These are phyloP conservation scores for Eucalyptus curtisii DNA, from an alignment of 345 rosid species.

Conservation along the genomic window DNA sequence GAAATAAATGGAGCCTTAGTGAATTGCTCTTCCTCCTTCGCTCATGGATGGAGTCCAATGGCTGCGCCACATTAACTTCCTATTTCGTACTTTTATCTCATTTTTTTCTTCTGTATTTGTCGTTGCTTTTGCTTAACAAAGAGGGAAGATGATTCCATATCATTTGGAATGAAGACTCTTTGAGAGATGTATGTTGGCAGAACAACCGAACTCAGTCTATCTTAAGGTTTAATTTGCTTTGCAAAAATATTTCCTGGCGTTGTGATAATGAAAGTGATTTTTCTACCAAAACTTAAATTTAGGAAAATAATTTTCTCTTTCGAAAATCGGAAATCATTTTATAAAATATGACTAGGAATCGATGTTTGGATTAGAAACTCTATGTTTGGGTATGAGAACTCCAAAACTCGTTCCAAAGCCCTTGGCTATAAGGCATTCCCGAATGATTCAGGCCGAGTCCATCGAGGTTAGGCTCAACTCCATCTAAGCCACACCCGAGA, in stretches of 20 bases:
- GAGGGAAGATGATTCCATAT: background rate
- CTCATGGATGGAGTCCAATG: background rate
- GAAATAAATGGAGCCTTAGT: background rate
- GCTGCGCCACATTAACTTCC: background rate
- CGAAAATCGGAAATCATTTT: too few species aligned
- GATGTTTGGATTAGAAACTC: rapidly evolving
- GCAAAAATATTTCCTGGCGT: background rate
- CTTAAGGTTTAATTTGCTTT: background rate
- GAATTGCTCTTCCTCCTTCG: background rate
- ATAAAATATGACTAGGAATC: too few species aligned
- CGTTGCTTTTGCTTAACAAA: background rate
- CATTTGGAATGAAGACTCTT: background rate
- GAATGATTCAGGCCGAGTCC: rapidly evolving
- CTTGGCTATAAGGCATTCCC: background rate
- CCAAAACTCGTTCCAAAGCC: background rate
- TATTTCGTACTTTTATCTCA: background rate
- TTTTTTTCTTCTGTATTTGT: background rate
- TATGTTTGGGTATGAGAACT: background rate
- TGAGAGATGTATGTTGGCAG: background rate
- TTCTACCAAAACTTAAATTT: background rate
- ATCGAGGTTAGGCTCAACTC: rapidly evolving
- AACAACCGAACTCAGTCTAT: background rate
- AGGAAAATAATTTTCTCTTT: too few species aligned
- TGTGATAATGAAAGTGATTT: too few species aligned
- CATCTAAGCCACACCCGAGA: background rate